phyloP scores from a whole-genome alignment of 345 rosid genomes.

The Arabis hirsuta region DNA sequence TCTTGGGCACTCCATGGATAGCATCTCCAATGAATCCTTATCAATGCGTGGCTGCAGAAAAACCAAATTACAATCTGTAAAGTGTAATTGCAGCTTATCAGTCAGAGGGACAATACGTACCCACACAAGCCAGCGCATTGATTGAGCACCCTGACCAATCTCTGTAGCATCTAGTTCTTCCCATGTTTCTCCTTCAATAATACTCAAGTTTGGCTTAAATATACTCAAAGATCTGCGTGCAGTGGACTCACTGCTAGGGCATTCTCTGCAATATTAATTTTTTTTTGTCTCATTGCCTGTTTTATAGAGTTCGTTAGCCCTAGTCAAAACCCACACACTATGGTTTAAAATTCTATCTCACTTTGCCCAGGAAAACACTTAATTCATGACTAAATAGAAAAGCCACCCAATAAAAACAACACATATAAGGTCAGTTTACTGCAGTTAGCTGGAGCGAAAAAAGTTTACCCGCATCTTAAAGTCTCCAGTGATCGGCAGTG shows the following conservation, averaged over 20 bases:
- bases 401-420: conserved; percentile 1
- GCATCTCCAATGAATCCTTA: conserved; percentile 58
- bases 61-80: background rate
- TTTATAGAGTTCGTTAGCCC: conserved; percentile 49
- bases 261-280: conserved; percentile 88
- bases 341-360: conserved; percentile 20
- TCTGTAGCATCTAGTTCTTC: conserved; percentile 81
- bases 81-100: background rate
- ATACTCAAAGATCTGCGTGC: conserved; percentile 69
- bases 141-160: conserved; percentile 75
- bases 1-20: conserved; percentile 73
- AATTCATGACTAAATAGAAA: background rate
- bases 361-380: conserved; percentile 13
- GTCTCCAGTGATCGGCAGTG: conserved; percentile 73
- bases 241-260: conserved; percentile 69
- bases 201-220: conserved; percentile 74
- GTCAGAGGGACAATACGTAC: conserved; percentile 50
- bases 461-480: conserved; percentile 80
- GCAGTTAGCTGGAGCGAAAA: background rate
- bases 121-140: conserved; percentile 91
- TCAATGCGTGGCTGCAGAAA: conserved; percentile 73
- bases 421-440: background rate
- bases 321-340: conserved; percentile 52
- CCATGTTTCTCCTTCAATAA: conserved; percentile 81
- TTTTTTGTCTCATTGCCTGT: conserved; percentile 57